Evolutionary conservation across 140 eudicot genomes (phyloP).

Genomic region (Anethum foeniculum): DNA sequence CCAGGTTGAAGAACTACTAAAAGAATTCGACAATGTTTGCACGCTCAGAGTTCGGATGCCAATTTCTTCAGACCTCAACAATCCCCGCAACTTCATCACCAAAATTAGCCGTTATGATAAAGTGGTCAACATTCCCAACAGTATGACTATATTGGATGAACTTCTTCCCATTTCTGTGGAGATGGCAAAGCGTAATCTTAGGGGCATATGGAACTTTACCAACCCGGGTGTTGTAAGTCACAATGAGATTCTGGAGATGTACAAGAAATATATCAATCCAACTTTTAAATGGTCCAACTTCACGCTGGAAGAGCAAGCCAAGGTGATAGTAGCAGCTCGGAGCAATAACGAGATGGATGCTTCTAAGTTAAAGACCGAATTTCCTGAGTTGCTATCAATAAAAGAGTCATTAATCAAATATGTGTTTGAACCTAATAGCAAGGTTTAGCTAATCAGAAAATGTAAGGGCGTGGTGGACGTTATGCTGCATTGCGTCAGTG

Average conservation of each 20-base stretch:
- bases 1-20: neutral
- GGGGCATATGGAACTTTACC: neutral
- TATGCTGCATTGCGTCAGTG: neutral
- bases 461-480: neutral
- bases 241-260: neutral
- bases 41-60: conserved; percentile 2
- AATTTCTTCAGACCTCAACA: neutral
- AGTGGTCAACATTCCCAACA: neutral
- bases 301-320: neutral
- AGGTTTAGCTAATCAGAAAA: neutral
- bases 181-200: neutral
- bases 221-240: neutral
- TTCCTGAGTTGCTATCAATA: neutral
- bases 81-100: neutral
- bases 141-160: neutral
- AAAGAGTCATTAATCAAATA: neutral
- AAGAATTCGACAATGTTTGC: neutral
- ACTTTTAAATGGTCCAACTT: neutral
- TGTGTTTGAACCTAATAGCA: neutral
- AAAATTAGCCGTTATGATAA: neutral
- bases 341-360: conserved; percentile 1
- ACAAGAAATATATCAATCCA: neutral
- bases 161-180: neutral
- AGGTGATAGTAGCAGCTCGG: neutral
- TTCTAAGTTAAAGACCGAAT: neutral